These are phyloP conservation scores for Trametes gibbosa DNA, from an alignment of 768 basidiomycete species.

Conservation along the genomic window DNA sequence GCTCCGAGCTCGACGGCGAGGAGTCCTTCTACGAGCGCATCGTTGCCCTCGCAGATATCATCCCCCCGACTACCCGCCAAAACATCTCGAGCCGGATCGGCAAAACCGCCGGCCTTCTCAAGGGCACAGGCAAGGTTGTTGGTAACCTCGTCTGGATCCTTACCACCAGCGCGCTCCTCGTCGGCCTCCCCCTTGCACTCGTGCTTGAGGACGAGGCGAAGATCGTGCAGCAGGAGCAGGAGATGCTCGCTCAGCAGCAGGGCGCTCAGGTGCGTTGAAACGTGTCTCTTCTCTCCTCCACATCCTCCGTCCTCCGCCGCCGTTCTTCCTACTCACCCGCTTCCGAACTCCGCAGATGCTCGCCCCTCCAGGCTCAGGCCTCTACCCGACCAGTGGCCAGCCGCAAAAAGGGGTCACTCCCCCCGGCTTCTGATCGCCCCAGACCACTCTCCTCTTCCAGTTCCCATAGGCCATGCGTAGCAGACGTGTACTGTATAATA, in stretches of 20 bases:
- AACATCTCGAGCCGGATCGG: constrained; percentile 60
- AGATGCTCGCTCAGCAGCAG: constrained; percentile 89
- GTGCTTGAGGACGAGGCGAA: constrained; percentile 96
- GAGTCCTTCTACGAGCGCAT: constrained; percentile 89
- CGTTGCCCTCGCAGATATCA: constrained; percentile 91
- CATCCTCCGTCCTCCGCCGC: constrained; percentile 1
- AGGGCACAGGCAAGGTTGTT: constrained; percentile 63
- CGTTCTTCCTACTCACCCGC: constrained; percentile 2
- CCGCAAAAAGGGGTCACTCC: constrained; percentile 64
- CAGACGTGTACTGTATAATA: constrained; percentile 21
- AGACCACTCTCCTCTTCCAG: constrained; percentile 1
- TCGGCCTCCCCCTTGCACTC: constrained; percentile 90
- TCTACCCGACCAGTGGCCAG: constrained; percentile 45
- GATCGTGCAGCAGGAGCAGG: constrained; percentile 90
- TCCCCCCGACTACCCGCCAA: constrained; percentile 87
- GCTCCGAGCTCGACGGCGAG: constrained; percentile 66
- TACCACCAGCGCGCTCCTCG: constrained; percentile 89
- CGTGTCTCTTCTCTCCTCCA: constrained; percentile 9
- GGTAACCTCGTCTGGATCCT: constrained; percentile 95
- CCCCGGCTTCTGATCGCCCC: constrained; percentile 68
- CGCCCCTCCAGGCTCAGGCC: constrained; percentile 43
- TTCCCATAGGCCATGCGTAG: constrained; percentile 7
- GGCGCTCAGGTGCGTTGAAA: constrained; percentile 57
- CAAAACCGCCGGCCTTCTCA: constrained; percentile 61
- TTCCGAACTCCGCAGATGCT: constrained; percentile 56